Conservation (phyloP, 73 alveolate species). For the Stentor coeruleus region DNA sequence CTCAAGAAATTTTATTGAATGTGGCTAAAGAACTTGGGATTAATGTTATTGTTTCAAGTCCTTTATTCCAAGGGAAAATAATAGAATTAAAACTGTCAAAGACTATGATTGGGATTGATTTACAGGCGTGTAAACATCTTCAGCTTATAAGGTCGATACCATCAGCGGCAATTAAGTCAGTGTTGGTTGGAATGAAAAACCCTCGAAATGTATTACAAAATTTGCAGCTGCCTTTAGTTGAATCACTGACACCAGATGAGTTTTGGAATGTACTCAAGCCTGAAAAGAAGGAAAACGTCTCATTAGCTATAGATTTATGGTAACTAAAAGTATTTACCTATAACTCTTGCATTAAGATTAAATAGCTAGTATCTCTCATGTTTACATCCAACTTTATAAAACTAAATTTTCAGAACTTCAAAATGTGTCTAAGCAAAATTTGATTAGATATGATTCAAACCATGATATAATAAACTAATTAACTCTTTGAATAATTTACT, state of each 20-base stretch:
- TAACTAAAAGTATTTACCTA: conserved; percentile 5
- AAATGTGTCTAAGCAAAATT: no score
- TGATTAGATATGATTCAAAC: no score
- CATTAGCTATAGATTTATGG: conserved; percentile 10
- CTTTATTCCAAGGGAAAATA: conserved; percentile 75
- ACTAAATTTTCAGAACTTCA: no score
- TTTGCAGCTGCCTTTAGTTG: conserved; percentile 56
- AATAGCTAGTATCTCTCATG: no score
- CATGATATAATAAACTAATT: no score
- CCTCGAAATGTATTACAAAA: conserved; percentile 64
- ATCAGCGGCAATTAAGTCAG: conserved; percentile 45
- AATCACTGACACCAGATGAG: conserved; percentile 61
- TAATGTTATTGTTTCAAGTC: conserved; percentile 62
- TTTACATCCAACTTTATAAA: no score
- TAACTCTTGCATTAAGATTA: no score
- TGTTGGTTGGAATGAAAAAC: conserved; percentile 76
- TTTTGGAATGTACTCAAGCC: conserved; percentile 63
- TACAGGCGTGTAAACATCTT: conserved; percentile 70
- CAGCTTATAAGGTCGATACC: conserved; percentile 80
- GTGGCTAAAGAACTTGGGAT: conserved; percentile 58
- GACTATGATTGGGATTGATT: conserved; percentile 41
- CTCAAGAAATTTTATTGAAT: conserved; percentile 42
- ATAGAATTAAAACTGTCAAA: conserved; percentile 52
- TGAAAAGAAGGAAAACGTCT: conserved; percentile 18
- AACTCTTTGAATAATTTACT: no score